phyloP scores from a whole-genome alignment of 73 alveolate species.

The Loxodes magnus region DNA sequence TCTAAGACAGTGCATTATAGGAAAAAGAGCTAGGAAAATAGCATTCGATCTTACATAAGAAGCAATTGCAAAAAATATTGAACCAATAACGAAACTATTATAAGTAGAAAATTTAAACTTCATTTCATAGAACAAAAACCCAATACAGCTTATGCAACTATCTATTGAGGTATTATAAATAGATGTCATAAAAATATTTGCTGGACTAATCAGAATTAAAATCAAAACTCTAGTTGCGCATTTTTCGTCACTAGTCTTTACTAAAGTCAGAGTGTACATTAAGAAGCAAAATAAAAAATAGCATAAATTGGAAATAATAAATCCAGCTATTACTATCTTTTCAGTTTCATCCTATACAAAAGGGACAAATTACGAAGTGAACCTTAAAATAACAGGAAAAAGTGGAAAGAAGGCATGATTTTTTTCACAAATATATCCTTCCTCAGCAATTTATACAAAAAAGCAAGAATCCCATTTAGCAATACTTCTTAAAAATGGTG shows the following conservation, averaged over 20 bases:
- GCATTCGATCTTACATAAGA: conserved; percentile 7
- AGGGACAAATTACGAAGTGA: not conserved
- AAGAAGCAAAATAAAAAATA: not conserved
- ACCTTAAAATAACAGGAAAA: conserved; percentile 2
- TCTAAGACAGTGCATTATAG: not conserved
- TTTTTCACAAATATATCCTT: conserved; percentile 14
- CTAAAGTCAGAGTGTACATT: not conserved
- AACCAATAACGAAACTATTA: not conserved
- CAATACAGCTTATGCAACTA: not conserved
- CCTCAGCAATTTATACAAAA: conserved; percentile 8
- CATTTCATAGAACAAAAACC: not conserved
- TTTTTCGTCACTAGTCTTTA: not conserved
- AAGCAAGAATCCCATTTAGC: conserved; percentile 11
- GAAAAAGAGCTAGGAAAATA: not conserved
- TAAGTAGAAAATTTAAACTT: not conserved
- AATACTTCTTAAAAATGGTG: not conserved
- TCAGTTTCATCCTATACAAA: not conserved
- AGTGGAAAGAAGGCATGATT: conserved; percentile 13
- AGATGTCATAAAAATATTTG: conserved; percentile 6
- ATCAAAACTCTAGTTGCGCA: not conserved
- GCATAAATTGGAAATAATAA: conserved; percentile 1
- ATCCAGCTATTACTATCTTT: conserved; percentile 6
- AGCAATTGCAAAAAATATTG: conserved; percentile 6
- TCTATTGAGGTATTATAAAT: not conserved
- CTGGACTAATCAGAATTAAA: not conserved